These are phyloP conservation scores for Poa pratensis DNA, from an alignment of 176 grass and related monocot species.

Conservation along the genomic window DNA sequence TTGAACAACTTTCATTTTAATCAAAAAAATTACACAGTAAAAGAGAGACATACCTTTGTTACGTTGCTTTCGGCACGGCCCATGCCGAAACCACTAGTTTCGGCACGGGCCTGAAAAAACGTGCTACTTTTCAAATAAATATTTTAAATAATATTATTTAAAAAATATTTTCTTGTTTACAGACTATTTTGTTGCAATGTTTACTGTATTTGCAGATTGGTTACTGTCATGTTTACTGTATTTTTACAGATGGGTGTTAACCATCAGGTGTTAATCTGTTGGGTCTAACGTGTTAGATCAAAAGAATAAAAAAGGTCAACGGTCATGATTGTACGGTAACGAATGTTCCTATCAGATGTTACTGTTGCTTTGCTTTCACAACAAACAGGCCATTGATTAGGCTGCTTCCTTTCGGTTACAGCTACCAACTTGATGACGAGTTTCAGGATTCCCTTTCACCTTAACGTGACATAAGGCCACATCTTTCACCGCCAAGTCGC, in stretches of 20 bases:
- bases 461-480: slow-evolving; percentile 1
- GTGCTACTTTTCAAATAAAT: no score
- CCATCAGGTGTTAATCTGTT: not conserved
- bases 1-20: no score
- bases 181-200: not conserved
- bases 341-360: slow-evolving; percentile 20
- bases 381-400: not conserved
- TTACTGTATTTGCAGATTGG: no score
- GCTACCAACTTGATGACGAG: slow-evolving; percentile 22
- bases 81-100: no score
- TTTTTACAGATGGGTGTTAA: not conserved
- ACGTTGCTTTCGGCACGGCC: no score
- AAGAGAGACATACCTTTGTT: no score
- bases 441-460: not conserved
- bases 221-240: no score
- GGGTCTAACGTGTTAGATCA: not conserved
- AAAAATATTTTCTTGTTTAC: no score
- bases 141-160: no score
- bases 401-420: not conserved
- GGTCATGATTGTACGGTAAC: not conserved
- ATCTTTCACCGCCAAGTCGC: not conserved
- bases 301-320: not conserved
- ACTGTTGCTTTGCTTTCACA: not conserved
- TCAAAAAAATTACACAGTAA: no score
- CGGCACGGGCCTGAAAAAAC: no score